Conservation (phyloP, 306 rosid species). For the Inga laurina region DNA sequence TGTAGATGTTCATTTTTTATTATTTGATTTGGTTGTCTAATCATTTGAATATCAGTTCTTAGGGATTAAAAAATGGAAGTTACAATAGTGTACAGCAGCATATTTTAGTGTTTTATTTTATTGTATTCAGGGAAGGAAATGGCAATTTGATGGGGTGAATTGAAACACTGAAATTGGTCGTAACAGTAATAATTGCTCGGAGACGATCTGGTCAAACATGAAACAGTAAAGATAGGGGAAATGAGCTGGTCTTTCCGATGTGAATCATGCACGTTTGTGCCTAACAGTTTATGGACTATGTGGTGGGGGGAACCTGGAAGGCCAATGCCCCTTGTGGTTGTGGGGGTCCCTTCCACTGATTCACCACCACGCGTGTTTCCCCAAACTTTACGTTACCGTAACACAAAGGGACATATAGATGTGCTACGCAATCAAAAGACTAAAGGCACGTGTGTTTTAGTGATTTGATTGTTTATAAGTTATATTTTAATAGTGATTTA, state of each 20-base stretch:
- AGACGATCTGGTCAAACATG: not conserved
- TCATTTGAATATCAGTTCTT: constrained; percentile 11
- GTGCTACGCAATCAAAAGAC: too few relatives aligned
- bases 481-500: too few relatives aligned
- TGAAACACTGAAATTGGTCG: not conserved
- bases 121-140: not conserved
- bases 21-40: constrained; percentile 27
- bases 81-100: constrained; percentile 3
- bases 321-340: not conserved
- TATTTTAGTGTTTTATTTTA: not conserved
- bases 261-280: not conserved
- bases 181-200: not conserved
- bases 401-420: too few relatives aligned
- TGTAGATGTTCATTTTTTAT: constrained; percentile 1
- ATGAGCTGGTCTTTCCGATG: not conserved
- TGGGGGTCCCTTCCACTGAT: not conserved
- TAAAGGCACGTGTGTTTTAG: too few relatives aligned
- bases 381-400: too few relatives aligned
- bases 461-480: too few relatives aligned
- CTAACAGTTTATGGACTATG: not conserved
- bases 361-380: not conserved
- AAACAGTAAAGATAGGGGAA: not conserved
- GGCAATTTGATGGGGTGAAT: not conserved
- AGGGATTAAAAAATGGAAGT: not conserved
- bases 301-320: not conserved